These are phyloP conservation scores for Debaryomyces robertsiae DNA, from an alignment of 1,139 yeast species.

Conservation along the genomic window DNA sequence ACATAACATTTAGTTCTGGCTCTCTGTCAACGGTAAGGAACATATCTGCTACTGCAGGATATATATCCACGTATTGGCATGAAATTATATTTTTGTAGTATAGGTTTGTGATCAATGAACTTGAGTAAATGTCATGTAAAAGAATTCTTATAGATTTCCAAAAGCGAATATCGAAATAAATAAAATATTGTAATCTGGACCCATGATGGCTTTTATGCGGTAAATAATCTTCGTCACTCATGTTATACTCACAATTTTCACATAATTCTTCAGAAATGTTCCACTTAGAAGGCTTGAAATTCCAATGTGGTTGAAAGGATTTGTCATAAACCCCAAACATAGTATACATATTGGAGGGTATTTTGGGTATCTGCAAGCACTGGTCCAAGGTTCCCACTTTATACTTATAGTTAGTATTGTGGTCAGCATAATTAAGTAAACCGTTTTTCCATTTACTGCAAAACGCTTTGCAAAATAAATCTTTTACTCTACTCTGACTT, in stretches of 20 bases:
- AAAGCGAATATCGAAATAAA: constrained; percentile 69
- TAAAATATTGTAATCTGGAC: constrained; percentile 75
- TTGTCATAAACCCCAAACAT: constrained; percentile 9
- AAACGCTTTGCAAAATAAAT: constrained; percentile 57
- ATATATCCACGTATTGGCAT: constrained; percentile 80
- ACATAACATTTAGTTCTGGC: constrained; percentile 78
- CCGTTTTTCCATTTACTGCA: constrained; percentile 60
- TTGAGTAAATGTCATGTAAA: constrained; percentile 69
- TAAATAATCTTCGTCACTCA: constrained; percentile 28
- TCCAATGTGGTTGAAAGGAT: constrained; percentile 36
- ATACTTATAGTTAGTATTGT: constrained; percentile 22
- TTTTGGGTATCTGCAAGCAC: constrained; percentile 38
- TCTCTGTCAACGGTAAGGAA: constrained; percentile 74
- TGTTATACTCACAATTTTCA: constrained; percentile 48
- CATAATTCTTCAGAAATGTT: constrained; percentile 43
- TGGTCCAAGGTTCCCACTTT: constrained; percentile 37
- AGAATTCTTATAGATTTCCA: constrained; percentile 67
- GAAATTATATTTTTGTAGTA: constrained; percentile 62
- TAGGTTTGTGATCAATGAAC: constrained; percentile 69
- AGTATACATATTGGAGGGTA: constrained; percentile 19
- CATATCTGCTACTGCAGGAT: constrained; percentile 76
- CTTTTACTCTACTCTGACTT: constrained; percentile 49
- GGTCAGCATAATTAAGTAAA: constrained; percentile 18
- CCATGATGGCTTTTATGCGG: constrained; percentile 47
- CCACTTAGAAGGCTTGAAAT: constrained; percentile 42